Evolutionary conservation across 176 grass and related monocot species (phyloP).

Genomic region (Zizania latifolia): DNA sequence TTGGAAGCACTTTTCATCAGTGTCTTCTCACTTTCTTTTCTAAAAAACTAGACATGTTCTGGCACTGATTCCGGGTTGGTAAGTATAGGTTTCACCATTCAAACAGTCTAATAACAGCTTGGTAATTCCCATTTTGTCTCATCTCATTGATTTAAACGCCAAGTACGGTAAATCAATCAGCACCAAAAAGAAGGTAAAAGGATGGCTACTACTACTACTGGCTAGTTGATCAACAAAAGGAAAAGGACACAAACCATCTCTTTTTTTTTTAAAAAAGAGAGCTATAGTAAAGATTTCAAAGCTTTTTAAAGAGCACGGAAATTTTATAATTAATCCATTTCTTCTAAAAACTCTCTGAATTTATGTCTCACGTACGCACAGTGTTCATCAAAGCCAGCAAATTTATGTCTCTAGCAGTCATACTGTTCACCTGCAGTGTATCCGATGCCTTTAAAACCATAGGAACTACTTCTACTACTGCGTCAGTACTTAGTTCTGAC

Average conservation of each 20-base stretch:
- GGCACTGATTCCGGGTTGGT: background rate
- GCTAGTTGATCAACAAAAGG: background rate
- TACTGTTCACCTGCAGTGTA: background rate
- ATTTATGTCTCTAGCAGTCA: background rate
- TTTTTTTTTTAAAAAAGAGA: slow-evolving; percentile 8
- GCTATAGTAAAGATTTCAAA: too few species aligned
- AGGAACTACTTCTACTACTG: background rate
- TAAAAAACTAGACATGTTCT: background rate
- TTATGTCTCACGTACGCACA: too few species aligned
- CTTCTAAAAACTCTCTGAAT: too few species aligned
- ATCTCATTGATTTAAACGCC: background rate
- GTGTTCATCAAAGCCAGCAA: background rate
- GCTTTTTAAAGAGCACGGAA: too few species aligned
- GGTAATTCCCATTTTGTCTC: background rate
- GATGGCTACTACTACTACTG: background rate
- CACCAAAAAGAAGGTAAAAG: background rate
- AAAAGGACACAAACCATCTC: slow-evolving; percentile 15
- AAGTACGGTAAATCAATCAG: slow-evolving; percentile 7
- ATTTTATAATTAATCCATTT: too few species aligned
- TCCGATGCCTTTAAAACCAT: background rate
- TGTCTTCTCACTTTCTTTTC: background rate
- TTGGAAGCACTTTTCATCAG: background rate
- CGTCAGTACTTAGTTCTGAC: background rate
- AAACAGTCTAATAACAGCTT: background rate
- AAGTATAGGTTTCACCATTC: background rate